These are phyloP conservation scores for Phytophthora sp. DNA, from an alignment of 352 stramenopile genomes.

Conservation along the genomic window DNA sequence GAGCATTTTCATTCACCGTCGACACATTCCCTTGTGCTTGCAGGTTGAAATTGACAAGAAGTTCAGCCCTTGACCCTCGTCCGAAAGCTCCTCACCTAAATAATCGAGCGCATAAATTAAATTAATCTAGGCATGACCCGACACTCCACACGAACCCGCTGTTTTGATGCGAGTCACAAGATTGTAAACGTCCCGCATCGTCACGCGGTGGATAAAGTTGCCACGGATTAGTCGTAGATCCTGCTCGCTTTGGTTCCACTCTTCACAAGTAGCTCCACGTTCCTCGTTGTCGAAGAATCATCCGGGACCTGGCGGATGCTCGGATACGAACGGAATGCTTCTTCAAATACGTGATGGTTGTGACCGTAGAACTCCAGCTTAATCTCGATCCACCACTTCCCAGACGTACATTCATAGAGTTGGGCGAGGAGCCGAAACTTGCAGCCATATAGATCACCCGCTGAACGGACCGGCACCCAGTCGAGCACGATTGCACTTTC, in stretches of 20 bases:
- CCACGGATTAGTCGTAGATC: conserved; percentile 16
- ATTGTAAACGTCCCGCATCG: conserved; percentile 14
- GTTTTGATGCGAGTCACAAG: conserved; percentile 7
- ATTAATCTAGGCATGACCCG: no score
- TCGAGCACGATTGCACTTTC: no score
- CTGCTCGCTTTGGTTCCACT: conserved; percentile 30
- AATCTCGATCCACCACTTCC: background rate
- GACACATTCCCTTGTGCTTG: no score
- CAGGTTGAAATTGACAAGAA: no score
- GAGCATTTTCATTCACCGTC: background rate
- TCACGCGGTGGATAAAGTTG: background rate
- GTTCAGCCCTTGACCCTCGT: no score
- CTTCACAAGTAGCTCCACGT: conserved; percentile 5
- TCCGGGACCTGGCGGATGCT: background rate
- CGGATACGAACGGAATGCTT: background rate
- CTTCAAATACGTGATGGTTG: background rate
- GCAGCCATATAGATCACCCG: background rate
- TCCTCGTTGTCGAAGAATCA: background rate
- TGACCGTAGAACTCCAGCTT: background rate
- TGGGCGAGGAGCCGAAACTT: background rate
- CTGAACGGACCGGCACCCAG: no score
- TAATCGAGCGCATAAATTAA: background rate
- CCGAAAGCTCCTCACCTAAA: no score
- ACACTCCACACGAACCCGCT: background rate
- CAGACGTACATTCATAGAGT: background rate